Evolutionary conservation across 2,329 filamentous ascomycete genomes (phyloP), one percentile per base, ranked within the genome.

Genomic region (Ceratocystis eucalypticola): DNA sequence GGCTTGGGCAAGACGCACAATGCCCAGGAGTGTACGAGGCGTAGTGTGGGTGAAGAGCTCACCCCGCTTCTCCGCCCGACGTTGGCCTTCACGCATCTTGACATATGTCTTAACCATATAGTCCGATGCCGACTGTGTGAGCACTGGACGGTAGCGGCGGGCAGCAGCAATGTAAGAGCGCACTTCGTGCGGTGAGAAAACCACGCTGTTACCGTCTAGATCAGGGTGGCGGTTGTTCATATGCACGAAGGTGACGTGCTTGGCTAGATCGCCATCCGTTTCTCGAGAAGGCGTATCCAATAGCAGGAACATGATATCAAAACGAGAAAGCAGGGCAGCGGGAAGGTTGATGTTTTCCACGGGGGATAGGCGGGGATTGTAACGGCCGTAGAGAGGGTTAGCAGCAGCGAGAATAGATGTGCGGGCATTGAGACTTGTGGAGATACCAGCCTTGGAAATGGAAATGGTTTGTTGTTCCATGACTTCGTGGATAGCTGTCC

Each of bases 311-410:
- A 99, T 84, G 71, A 99, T 83, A 75, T 99, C 94, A 77, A 99
- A 99, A 84, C 94, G 90, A 68, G 93, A 96, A 65, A 99, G 84
- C 22, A 99, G 84, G 22, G 94, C 94, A 20, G 94, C 94, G n/a
- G 94, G 94, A 50, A 99, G 86, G 76, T 99, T 99, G 78, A 99
- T 99, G 77, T 99, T 99, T 76, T 99, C 94, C 30, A 99, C 92
- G 0, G 94, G 94, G 0, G 93, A 96, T 71, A 99, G 88, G 69
- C 91, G 90, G 66, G 94, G 94, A 78, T 99, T 99, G 81, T 99
- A 99, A 69, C 94, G 90, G 70, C 94, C 94, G 73, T 99, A 99
- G 53, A 99, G 84, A 67, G 94, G 94, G 78, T 99, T 99, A 71
- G 94, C 94, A 22, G 94, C 94, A 20, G 94, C 93, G 17, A 99